Evolutionary conservation across 306 rosid genomes (phyloP).

Genomic region (Carpinus fangiana): DNA sequence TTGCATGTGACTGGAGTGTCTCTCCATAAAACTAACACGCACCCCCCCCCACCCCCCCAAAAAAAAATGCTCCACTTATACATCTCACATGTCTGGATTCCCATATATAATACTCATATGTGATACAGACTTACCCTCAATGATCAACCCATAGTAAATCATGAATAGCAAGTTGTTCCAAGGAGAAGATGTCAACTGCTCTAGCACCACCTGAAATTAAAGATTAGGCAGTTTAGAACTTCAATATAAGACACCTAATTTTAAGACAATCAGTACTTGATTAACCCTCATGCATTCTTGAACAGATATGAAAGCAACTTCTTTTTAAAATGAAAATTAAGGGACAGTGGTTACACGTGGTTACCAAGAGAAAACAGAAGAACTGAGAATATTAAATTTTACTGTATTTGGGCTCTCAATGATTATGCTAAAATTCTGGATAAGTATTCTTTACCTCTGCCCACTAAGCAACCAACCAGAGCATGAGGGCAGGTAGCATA

Average conservation of each 20-base stretch:
- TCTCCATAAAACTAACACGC: background rate
- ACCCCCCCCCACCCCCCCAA: background rate
- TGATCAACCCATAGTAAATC: conserved; percentile 72
- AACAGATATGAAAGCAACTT: background rate
- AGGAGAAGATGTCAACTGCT: conserved; percentile 86
- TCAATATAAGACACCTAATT: background rate
- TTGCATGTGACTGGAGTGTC: background rate
- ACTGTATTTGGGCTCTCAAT: background rate
- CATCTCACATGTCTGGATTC: conserved; percentile 23
- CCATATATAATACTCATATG: conserved; percentile 11
- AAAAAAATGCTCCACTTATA: conserved; percentile 17
- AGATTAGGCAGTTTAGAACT: conserved; percentile 9
- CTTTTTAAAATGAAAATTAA: background rate
- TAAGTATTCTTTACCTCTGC: background rate
- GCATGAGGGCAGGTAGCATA: conserved; percentile 30
- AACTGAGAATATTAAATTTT: background rate
- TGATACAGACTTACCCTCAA: conserved; percentile 70
- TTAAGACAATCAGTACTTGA: background rate
- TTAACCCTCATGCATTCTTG: background rate
- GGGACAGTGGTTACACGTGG: conserved; percentile 11
- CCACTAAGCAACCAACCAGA: conserved; percentile 5
- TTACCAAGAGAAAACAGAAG: background rate
- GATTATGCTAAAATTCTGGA: conserved; percentile 12
- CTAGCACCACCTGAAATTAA: conserved; percentile 73
- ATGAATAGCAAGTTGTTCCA: conserved; percentile 84